Evolutionary conservation across 768 basidiomycete species (phyloP).

Genomic region (Boletus rufocinnamomeus): DNA sequence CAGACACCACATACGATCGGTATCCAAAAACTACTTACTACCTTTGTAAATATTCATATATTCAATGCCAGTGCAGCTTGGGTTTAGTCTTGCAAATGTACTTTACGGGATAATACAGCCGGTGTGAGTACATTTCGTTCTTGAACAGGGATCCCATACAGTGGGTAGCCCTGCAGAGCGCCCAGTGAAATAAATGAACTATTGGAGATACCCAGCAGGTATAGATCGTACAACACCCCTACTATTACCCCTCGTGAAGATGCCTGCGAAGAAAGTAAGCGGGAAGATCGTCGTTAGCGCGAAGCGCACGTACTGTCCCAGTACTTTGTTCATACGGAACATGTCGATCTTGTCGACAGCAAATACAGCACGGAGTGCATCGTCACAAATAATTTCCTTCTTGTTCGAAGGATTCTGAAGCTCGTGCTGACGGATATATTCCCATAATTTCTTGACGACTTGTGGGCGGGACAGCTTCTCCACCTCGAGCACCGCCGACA

Average conservation of each 20-base stretch:
- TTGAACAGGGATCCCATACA: background rate
- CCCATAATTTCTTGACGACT: constrained; percentile 90
- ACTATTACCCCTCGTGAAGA: constrained; percentile 31
- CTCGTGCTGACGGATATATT: constrained; percentile 77
- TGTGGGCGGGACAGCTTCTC: constrained; percentile 81
- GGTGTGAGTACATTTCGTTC: constrained; percentile 13
- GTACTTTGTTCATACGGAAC: constrained; percentile 93
- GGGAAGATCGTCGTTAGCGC: background rate
- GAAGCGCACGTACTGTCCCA: constrained; percentile 61
- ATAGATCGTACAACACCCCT: constrained; percentile 1
- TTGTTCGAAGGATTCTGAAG: constrained; percentile 86
- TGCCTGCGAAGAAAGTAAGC: constrained; percentile 26
- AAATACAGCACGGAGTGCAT: constrained; percentile 71
- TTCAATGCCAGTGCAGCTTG: constrained; percentile 3
- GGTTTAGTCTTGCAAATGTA: constrained; percentile 11
- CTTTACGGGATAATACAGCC: constrained; percentile 12
- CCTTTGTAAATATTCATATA: constrained; percentile 1
- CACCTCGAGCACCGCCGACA: constrained; percentile 67
- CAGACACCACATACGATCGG: background rate
- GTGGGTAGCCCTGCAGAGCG: background rate
- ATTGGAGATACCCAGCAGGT: constrained; percentile 7
- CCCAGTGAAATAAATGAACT: background rate
- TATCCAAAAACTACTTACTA: background rate
- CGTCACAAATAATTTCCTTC: constrained; percentile 85
- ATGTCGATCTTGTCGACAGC: constrained; percentile 82